These are phyloP conservation scores for Lasiodiplodia gonubiensis DNA, from an alignment of 2,329 filamentous ascomycete species.

Conservation along the genomic window DNA sequence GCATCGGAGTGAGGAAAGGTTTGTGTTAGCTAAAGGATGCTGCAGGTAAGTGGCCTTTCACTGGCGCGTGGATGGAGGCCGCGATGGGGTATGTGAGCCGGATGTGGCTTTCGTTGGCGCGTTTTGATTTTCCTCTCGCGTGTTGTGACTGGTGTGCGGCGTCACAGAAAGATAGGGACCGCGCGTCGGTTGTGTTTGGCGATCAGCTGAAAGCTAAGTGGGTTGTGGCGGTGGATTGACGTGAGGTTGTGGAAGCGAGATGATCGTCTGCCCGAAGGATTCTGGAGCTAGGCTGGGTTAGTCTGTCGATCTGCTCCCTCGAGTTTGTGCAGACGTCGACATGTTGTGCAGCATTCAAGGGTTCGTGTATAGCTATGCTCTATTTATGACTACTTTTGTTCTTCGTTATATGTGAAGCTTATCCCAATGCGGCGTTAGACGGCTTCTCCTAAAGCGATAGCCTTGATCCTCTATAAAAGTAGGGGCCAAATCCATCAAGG, in stretches of 20 bases:
- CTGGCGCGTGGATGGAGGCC: background rate
- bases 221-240: background rate
- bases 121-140: background rate
- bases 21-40: background rate
- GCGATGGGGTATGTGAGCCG: background rate
- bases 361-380: background rate
- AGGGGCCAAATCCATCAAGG: background rate
- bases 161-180: background rate
- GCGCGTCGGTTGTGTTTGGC: background rate
- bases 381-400: background rate
- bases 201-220: slow-evolving; percentile 1
- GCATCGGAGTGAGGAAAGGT: background rate
- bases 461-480: background rate
- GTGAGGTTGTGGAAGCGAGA: background rate
- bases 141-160: background rate
- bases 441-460: background rate
- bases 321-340: background rate
- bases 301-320: background rate
- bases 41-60: background rate
- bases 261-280: background rate
- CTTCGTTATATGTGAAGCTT: background rate
- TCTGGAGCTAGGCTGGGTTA: background rate
- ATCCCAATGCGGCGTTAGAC: background rate
- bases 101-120: slow-evolving; percentile 1
- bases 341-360: background rate